Conservation (phyloP, 2,329 filamentous ascomycete species). For the Falciphora oryzae region DNA sequence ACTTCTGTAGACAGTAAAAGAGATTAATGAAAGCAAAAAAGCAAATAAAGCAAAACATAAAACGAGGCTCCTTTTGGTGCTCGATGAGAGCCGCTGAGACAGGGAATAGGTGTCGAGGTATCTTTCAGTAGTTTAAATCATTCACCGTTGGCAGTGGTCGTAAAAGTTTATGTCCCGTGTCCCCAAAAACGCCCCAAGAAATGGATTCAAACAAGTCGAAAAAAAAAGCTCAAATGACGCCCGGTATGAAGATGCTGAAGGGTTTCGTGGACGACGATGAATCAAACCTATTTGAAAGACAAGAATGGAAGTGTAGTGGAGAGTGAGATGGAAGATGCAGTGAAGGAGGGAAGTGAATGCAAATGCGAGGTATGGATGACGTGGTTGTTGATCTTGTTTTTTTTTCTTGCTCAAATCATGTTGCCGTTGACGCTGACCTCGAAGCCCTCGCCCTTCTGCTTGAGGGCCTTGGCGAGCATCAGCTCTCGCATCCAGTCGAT, state of each 20-base stretch:
- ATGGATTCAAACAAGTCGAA: slow-evolving; percentile 15
- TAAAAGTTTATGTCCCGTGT: not conserved
- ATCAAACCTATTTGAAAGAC: not conserved
- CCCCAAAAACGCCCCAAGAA: slow-evolving; percentile 9
- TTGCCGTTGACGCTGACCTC: slow-evolving; percentile 78
- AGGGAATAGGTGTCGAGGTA: not conserved
- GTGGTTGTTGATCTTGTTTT: slow-evolving; percentile 10
- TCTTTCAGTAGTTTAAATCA: not conserved
- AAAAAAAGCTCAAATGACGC: slow-evolving; percentile 11
- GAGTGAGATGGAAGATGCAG: not conserved
- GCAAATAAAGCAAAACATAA: slow-evolving; percentile 11
- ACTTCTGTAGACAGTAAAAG: slow-evolving; percentile 11
- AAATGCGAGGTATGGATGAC: not conserved
- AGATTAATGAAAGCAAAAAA: not conserved
- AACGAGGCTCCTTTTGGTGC: not conserved
- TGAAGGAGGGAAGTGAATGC: not conserved
- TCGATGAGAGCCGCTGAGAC: not conserved
- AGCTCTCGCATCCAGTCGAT: slow-evolving; percentile 97
- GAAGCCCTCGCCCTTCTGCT: slow-evolving; percentile 77
- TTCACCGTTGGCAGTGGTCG: not conserved
- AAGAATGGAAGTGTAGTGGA: not conserved
- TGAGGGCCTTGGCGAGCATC: slow-evolving; percentile 83
- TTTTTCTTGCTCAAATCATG: slow-evolving; percentile 50
- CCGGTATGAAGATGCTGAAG: not conserved
- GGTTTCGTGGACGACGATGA: not conserved